A percentile compares a stretch with the other conserved stretches of the same genome.
Evolutionary conservation across 192 early-diverging fungal species (phyloP).

Genomic region (Phlyctochytrium planicorne): DNA sequence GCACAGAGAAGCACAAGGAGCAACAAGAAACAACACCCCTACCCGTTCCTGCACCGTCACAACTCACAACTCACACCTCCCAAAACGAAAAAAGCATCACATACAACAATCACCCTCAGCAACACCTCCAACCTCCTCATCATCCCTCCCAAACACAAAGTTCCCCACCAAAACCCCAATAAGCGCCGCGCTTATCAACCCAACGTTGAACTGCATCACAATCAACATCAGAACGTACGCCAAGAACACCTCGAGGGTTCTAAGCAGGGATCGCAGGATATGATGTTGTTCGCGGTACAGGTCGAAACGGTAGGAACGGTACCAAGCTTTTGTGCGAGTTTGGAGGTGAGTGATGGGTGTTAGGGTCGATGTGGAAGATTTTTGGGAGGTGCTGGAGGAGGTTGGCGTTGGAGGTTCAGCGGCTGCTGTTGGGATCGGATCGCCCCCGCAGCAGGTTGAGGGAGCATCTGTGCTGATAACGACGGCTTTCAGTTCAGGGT

Average conservation of each 20-base stretch:
- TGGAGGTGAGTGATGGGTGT: neutral
- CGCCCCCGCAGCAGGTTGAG: neutral
- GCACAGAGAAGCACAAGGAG: too few species aligned
- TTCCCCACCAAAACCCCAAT: slow-evolving; percentile 48
- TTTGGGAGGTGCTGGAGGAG: too few species aligned
- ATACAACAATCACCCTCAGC: neutral
- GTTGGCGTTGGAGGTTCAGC: neutral
- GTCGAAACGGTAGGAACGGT: neutral
- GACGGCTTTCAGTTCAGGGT: neutral
- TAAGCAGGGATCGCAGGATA: neutral
- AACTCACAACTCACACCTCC: too few species aligned
- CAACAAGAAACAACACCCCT: too few species aligned
- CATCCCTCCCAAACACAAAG: neutral
- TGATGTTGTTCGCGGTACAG: neutral
- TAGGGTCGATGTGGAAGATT: too few species aligned
- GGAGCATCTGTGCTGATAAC: neutral
- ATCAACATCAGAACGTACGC: slow-evolving; percentile 51
- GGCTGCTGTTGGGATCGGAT: neutral
- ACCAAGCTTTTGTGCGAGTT: neutral
- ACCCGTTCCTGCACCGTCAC: too few species aligned
- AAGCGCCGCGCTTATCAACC: slow-evolving; percentile 58
- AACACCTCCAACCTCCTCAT: neutral
- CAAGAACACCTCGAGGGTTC: neutral
- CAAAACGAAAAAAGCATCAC: too few species aligned
- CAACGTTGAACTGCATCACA: slow-evolving; percentile 66